Evolutionary conservation across 192 early-diverging fungal genomes (phyloP).

Genomic region (Linnemannia zychae): DNA sequence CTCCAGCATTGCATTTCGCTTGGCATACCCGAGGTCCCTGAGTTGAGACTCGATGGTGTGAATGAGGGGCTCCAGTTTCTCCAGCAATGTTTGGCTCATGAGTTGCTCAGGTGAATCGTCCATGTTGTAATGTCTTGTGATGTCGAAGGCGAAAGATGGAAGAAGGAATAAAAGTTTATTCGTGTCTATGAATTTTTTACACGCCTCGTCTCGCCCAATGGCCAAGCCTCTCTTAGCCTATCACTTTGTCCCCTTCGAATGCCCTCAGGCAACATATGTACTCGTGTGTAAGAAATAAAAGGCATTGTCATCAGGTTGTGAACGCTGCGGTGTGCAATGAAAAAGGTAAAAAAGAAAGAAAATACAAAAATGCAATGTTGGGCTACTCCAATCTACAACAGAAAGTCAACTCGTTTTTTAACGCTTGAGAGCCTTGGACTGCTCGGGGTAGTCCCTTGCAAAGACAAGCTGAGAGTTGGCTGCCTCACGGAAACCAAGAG

Average conservation of each 20-base stretch:
- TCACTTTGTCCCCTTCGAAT: not conserved
- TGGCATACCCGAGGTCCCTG: conserved; percentile 36
- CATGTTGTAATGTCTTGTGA: not conserved
- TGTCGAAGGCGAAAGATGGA: not conserved
- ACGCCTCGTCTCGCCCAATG: not conserved
- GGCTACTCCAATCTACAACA: conserved; percentile 1
- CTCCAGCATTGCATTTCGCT: not conserved
- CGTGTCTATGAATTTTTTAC: not conserved
- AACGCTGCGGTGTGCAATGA: not conserved
- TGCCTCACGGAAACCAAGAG: conserved; percentile 59
- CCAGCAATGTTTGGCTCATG: conserved; percentile 35
- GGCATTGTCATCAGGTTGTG: not conserved
- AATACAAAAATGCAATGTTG: not conserved
- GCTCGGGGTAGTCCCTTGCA: conserved; percentile 54
- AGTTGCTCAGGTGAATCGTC: conserved; percentile 18
- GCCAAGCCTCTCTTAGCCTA: not conserved
- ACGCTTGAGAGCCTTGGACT: conserved; percentile 52
- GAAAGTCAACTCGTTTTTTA: conserved; percentile 13
- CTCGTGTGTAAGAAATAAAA: not conserved
- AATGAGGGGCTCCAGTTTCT: conserved; percentile 42
- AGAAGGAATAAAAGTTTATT: not conserved
- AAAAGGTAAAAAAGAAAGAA: not conserved
- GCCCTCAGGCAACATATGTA: not conserved
- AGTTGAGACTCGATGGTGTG: conserved; percentile 38
- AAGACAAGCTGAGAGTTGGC: conserved; percentile 53